Evolutionary conservation across 495 filamentous ascomycete species (phyloP), one percentile per base, ranked within the genome.

Genomic region (Bryoglossum gracile): DNA sequence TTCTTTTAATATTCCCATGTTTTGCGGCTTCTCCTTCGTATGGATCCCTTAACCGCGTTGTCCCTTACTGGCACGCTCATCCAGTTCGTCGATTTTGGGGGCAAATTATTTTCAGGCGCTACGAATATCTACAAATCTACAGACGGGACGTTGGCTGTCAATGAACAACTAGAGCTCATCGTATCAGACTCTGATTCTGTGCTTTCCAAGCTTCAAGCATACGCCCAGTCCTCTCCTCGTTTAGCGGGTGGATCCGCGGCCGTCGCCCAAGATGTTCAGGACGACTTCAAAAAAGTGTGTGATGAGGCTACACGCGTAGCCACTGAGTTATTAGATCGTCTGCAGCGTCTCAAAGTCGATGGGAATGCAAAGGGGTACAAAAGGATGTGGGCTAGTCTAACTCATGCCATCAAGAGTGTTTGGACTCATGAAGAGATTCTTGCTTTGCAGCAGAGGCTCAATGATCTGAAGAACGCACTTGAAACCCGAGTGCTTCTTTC

Each of bases 151-250:
- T 17, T 44, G 11, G 3, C 22, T 4, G 42, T 16, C 4, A 28
- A 44, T 18, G 11, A 44, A 32, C 22, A 44, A 32, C 24, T 44
- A 16, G 42, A 44, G 25, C 42, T 44, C n/a, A 16, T 33, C 24
- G 32, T 21, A 4, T 8, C 22, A 8, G 42, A 44, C 19, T 17
- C 32, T 11, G 3, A 16, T 4, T 3, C 3, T 9, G 42, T 42
- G 4, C 9, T 42, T 23, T 11, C 8, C 14, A 42, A 42, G 38
- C 6, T 42, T 14, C 5, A 38, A 16, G 6, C 35, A 5, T 13
- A 5, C 6, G 13, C 26, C 5, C 26, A 6, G 26, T 6, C 5
- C 5, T 6, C 13, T 13, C 13, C 5, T 30, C 6, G 13, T 13
- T 30, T 30, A 6, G 5, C 26, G 13, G 5, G 26, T 13, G 13